Base-by-base conservation (phyloP, 1,284 basidiomycete genomes). In the Testicularia cyperi region DNA sequence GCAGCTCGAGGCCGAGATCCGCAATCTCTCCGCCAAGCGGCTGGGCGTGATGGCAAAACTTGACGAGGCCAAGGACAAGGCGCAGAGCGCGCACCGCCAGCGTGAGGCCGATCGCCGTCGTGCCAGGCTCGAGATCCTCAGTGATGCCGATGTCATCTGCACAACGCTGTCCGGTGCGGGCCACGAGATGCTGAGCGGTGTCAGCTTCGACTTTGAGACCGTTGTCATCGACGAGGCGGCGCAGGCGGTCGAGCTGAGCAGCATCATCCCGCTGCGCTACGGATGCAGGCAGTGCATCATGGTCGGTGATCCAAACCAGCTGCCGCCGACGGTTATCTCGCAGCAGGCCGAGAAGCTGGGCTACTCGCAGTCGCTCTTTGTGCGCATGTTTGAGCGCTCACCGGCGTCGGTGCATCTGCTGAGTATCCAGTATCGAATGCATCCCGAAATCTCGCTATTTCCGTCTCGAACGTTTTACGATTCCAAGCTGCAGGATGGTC, bases 391-490 rank as follows among this genome's bases (percentile, higher is more conserved):
- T 71, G 86, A 86, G 68, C 84, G 85, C 28, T 81, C 83, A 23
- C 85, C 86, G 3, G 83, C 88, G 10, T 84, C 87, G 20, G 89
- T 95, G 35, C 89, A 98, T 78, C 81, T 99, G 5, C 81, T 99
- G 53, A 92, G 89, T 65, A 98, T 98, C 35, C 95, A 98, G 79
- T 99, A 99, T 76, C 94, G 95, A 74, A 99, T 99, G 95, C 92
- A 99, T 77, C 94, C 95, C 1, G 85, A 88, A 49, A 98, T 99
- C 74, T 94, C 90, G 61, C 80, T 81, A 37, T 83, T 98, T 22
- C 95, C 95, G 0, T 96, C 92, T 56, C 82, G 82, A 40, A 79
- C 92, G 1, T 99, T 99, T 79, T 99, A 99, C 77, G 79, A 86
- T 40, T 84, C 85, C 5, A 82, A 84, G 35, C 81, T 99, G 15